Conservation (phyloP, 371 early-diverging fungal genomes). For the Syncephalastrum contaminatum region DNA sequence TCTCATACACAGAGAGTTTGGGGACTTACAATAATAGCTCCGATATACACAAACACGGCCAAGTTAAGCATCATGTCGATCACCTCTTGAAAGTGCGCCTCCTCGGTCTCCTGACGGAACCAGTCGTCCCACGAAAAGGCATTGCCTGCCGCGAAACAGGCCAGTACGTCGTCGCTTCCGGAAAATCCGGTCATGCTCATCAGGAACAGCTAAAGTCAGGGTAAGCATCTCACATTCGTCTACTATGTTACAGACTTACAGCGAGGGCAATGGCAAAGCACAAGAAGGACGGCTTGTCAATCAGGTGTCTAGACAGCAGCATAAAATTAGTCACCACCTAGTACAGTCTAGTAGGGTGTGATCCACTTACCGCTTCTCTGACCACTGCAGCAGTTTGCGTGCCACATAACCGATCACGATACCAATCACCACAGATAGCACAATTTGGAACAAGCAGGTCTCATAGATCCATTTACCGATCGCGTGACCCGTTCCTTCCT, state of each 20-base stretch:
- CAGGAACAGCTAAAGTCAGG: constrained; percentile 58
- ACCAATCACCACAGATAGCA: constrained; percentile 78
- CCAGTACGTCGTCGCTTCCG: constrained; percentile 87
- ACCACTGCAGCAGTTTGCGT: constrained; percentile 69
- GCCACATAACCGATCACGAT: constrained; percentile 73
- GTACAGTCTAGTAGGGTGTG: not conserved
- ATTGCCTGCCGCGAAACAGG: constrained; percentile 91
- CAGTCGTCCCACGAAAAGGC: constrained; percentile 91
- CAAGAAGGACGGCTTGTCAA: constrained; percentile 92
- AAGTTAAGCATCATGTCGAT: constrained; percentile 90
- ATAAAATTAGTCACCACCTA: not conserved
- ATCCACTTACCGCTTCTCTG: constrained; percentile 57
- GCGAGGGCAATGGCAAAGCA: constrained; percentile 89
- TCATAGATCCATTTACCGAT: constrained; percentile 78
- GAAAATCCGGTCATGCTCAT: constrained; percentile 81
- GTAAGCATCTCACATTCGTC: not conserved
- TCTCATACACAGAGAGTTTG: not conserved
- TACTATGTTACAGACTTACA: constrained; percentile 32
- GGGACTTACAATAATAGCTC: constrained; percentile 67
- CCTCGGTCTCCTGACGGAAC: constrained; percentile 84
- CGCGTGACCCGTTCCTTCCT: constrained; percentile 59
- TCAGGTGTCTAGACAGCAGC: constrained; percentile 51
- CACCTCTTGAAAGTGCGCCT: constrained; percentile 89
- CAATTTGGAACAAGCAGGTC: constrained; percentile 78
- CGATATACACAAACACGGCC: constrained; percentile 93